These are phyloP conservation scores for Corrigiola litoralis DNA, from an alignment of 179 eudicot species.

Conservation along the genomic window DNA sequence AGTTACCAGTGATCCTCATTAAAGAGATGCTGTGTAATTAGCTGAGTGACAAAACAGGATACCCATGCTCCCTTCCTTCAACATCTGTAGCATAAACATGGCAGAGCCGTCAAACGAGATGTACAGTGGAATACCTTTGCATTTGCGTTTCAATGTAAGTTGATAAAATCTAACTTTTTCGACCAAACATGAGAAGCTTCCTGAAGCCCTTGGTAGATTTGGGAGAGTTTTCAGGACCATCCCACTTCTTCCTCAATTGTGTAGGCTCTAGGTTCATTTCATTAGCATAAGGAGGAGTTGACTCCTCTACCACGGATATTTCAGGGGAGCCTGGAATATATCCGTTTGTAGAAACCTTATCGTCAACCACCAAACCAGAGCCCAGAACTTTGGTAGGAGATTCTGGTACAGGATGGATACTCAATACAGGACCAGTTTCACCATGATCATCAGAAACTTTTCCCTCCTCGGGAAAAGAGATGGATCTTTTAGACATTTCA, in stretches of 20 bases:
- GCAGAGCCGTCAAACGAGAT: background rate
- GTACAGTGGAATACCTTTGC: background rate
- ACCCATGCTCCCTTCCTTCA: constrained; percentile 4
- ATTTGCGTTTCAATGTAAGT: background rate
- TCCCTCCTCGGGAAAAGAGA: constrained; percentile 13
- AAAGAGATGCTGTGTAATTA: background rate
- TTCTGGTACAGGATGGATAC: constrained; percentile 24
- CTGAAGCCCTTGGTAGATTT: constrained; percentile 61
- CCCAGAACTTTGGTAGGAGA: constrained; percentile 22
- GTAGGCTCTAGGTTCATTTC: constrained; percentile 30
- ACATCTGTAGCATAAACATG: constrained; percentile 20
- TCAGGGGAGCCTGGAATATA: constrained; percentile 28
- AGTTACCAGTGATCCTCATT: constrained; percentile 12
- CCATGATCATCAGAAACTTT: constrained; percentile 20
- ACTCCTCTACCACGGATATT: constrained; percentile 40
- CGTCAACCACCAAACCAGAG: constrained; percentile 13
- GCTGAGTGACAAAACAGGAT: background rate
- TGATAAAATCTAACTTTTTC: constrained; percentile 32
- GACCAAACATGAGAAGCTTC: constrained; percentile 71
- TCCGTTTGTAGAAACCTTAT: constrained; percentile 13
- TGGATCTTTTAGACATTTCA: constrained; percentile 14
- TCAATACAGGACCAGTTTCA: constrained; percentile 15
- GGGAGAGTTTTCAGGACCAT: constrained; percentile 41
- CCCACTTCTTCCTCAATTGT: constrained; percentile 64
- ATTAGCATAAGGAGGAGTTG: constrained; percentile 42